Percentiles rank a stretch among this genome's conserved stretches.
These are phyloP conservation scores for Penicillium sp. DNA, from an alignment of 2,329 filamentous ascomycete genomes.

Conservation along the genomic window DNA sequence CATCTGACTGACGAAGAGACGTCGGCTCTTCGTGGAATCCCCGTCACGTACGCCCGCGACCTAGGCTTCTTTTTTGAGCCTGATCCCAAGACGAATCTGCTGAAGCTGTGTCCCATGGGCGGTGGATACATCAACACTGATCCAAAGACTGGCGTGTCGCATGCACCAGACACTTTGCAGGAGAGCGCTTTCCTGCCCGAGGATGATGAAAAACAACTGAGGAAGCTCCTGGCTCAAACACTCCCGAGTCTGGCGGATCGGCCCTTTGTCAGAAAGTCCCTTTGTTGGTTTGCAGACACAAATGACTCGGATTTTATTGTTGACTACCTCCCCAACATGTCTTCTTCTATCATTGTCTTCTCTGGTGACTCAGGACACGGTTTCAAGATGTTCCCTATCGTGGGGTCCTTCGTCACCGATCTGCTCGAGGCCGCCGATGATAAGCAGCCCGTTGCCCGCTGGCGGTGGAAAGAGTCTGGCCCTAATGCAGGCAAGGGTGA, in stretches of 20 bases:
- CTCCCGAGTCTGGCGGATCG: constrained; percentile 55
- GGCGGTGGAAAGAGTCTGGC: constrained; percentile 51
- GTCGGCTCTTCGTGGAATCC: constrained; percentile 55
- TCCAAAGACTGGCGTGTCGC: constrained; percentile 38
- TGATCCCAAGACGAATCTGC: constrained; percentile 55
- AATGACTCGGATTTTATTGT: constrained; percentile 60
- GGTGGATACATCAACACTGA: constrained; percentile 57
- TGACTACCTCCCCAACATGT: constrained; percentile 55
- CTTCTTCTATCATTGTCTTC: constrained; percentile 49
- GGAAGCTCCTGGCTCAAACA: constrained; percentile 51
- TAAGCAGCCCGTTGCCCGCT: constrained; percentile 46
- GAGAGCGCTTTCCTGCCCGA: constrained; percentile 51
- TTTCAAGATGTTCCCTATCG: constrained; percentile 62
- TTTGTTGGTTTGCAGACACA: constrained; percentile 67
- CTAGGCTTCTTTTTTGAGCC: constrained; percentile 67
- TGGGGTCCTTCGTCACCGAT: constrained; percentile 55
- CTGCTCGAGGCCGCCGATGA: constrained; percentile 43
- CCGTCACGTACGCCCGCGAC: constrained; percentile 61
- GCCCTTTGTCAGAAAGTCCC: constrained; percentile 54
- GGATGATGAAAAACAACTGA: constrained; percentile 54
- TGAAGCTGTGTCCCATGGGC: constrained; percentile 62
- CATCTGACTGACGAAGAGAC: constrained; percentile 57
- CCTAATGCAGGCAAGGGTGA: constrained; percentile 29
- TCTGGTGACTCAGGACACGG: constrained; percentile 62
- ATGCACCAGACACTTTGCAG: constrained; percentile 40